phyloP scores from a whole-genome alignment of 768 basidiomycete species.

The Leccinum barrowsii region DNA sequence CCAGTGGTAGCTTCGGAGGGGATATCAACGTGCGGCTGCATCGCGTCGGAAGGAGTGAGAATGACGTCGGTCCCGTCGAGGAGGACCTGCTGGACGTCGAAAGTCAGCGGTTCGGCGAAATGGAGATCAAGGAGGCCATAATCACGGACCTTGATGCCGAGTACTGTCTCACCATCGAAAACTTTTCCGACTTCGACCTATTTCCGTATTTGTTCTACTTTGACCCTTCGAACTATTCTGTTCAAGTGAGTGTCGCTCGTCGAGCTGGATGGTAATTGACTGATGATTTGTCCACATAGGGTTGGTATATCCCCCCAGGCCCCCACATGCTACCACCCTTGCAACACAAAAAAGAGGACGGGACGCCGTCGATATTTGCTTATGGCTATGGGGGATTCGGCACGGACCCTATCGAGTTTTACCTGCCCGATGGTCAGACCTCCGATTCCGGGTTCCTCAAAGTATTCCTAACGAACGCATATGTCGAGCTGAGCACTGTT shows the following conservation, averaged over 20 bases:
- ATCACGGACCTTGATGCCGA: slow-evolving; percentile 10
- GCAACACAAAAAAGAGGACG: background rate
- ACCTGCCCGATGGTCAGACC: background rate
- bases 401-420: slow-evolving; percentile 19
- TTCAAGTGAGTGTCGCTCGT: slow-evolving; percentile 12
- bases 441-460: slow-evolving; percentile 23
- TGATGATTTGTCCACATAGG: background rate
- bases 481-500: slow-evolving; percentile 16
- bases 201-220: slow-evolving; percentile 25
- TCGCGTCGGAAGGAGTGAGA: background rate
- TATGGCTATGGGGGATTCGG: slow-evolving; percentile 22
- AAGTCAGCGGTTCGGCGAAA: background rate
- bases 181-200: slow-evolving; percentile 14
- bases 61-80: slow-evolving; percentile 4
- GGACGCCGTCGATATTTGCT: slow-evolving; percentile 14
- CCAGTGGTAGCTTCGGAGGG: slow-evolving; percentile 6
- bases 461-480: slow-evolving; percentile 18
- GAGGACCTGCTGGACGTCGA: slow-evolving; percentile 10
- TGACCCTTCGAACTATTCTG: slow-evolving; percentile 19
- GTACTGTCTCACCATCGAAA: slow-evolving; percentile 21
- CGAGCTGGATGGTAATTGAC: background rate
- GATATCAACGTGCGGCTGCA: slow-evolving; percentile 11
- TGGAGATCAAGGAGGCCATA: slow-evolving; percentile 10
- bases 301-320: slow-evolving; percentile 15
- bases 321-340: slow-evolving; percentile 10